Evolutionary conservation across 176 grass and related monocot species (phyloP), one percentile per base, ranked within the genome.

Genomic region (Dendrocalamus sinicus): DNA sequence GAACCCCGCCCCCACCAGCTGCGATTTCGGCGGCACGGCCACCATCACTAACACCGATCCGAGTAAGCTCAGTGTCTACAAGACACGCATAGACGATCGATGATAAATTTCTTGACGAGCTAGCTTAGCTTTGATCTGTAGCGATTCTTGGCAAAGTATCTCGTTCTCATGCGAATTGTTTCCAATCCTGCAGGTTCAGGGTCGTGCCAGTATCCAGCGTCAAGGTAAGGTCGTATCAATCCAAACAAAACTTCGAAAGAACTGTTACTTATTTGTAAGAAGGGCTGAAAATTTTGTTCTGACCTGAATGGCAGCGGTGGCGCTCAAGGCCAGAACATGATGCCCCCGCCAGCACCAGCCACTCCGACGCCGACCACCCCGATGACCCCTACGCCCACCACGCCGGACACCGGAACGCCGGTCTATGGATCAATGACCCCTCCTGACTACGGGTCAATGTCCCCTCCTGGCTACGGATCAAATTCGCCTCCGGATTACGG

Each of bases 11-110:
- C 81, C 85, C 0, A 95, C 85, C 63, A 90, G 91, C 82, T 98
- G 95, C 78, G 91, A 98, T 79, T 98, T 98, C 70, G 91, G 92
- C 64, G 93, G 95, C 81, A 93, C 91, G 47, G 91, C 93, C 72
- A 82, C 83, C 20, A 9, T 93, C 63, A 91, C 86, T 61, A 93
- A 50, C 57, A 80, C 70, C 0, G 95, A 98, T 73, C 93, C 91
- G 9, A 95, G 95, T 98, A 92, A 98, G 95, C 60, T 20, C 22
- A 26, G 4, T 12, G 16, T 8, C 35, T 69, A 52, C 46, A 28
- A 17, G 15, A 43, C 53, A 40, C 6, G 40, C 16, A 41, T 24
- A 9, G 7, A 37, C 30, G 23, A 52, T 52, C 1, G 51, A 9
- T 35, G 22, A 76, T 8, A 23, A 67, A 7, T 61, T 16, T 63